Percentiles rank a stretch among this genome's conserved stretches.
phyloP scores from a whole-genome alignment of 805 yeast species.

The Candida coquimbonensis region DNA sequence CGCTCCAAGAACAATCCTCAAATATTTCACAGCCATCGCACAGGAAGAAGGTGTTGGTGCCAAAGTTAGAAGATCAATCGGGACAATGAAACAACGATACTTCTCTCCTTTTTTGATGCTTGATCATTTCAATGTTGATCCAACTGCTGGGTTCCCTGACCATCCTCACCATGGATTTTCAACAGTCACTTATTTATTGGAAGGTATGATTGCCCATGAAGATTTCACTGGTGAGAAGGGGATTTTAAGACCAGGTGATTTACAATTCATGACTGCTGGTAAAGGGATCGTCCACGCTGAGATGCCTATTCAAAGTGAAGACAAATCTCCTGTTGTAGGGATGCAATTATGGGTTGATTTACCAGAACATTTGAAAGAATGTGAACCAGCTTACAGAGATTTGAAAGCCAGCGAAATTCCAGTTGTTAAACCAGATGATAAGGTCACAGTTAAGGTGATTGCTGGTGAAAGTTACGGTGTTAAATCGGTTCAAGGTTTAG shows the following conservation, averaged over 20 bases:
- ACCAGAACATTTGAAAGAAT: slow-evolving; percentile 55
- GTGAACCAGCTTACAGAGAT: slow-evolving; percentile 74
- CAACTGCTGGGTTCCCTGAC: slow-evolving; percentile 73
- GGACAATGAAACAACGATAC: slow-evolving; percentile 57
- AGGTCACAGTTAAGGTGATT: slow-evolving; percentile 62
- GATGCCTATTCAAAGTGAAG: slow-evolving; percentile 59
- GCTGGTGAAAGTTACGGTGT: slow-evolving; percentile 73
- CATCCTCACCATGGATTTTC: slow-evolving; percentile 83
- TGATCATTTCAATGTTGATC: slow-evolving; percentile 64
- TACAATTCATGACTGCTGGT: slow-evolving; percentile 94
- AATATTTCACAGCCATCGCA: slow-evolving; percentile 51
- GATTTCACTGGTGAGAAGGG: slow-evolving; percentile 87
- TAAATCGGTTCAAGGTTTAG: slow-evolving; percentile 65
- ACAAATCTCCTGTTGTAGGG: slow-evolving; percentile 50
- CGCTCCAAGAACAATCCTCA: slow-evolving; percentile 39
- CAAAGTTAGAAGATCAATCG: slow-evolving; percentile 72
- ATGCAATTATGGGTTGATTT: slow-evolving; percentile 87
- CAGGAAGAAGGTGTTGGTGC: slow-evolving; percentile 90
- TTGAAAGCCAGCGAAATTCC: slow-evolving; percentile 68
- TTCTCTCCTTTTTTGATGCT: slow-evolving; percentile 78
- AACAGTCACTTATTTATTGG: slow-evolving; percentile 61
- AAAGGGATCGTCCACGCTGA: slow-evolving; percentile 81
- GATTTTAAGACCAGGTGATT: slow-evolving; percentile 69
- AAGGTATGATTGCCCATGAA: slow-evolving; percentile 70
- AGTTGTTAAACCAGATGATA: slow-evolving; percentile 54